A percentile compares a stretch with the other conserved stretches of the same genome.
phyloP scores from a whole-genome alignment of 352 stramenopile genomes.

The Hyaloperonospora arabidopsidis region DNA sequence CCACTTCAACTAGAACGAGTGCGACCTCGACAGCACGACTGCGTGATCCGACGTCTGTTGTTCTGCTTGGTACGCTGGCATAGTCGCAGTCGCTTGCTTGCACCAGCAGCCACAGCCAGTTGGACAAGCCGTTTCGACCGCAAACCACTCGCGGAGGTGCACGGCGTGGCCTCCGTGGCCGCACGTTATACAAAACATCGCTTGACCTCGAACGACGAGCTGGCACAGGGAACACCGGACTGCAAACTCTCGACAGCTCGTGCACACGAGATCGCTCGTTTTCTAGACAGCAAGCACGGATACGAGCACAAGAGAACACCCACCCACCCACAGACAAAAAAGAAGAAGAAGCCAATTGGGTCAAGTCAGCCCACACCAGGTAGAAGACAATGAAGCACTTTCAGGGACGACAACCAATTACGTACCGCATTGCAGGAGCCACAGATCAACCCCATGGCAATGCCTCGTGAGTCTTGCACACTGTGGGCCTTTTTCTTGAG shows the following conservation, averaged over 20 bases:
- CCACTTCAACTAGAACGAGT: conserved; percentile 47
- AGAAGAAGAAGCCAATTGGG: not conserved
- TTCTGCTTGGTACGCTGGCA: conserved; percentile 25
- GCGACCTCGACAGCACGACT: conserved; percentile 39
- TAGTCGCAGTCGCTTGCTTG: conserved; percentile 58
- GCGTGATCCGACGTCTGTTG: conserved; percentile 25
- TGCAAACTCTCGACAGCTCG: conserved; percentile 61
- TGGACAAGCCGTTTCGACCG: conserved; percentile 57
- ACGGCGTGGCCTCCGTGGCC: conserved; percentile 68
- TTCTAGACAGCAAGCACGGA: conserved; percentile 19
- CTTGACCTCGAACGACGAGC: conserved; percentile 74
- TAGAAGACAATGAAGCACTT: no score
- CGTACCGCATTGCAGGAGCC: conserved; percentile 51
- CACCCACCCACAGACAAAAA: no score
- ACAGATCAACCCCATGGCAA: conserved; percentile 62
- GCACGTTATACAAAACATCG: conserved; percentile 83
- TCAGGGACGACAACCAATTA: no score
- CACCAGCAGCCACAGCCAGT: conserved; percentile 84
- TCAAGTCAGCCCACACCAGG: not conserved
- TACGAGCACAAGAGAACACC: not conserved
- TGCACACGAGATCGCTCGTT: conserved; percentile 51
- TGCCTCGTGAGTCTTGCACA: conserved; percentile 34
- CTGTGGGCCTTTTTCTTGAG: conserved; percentile 47
- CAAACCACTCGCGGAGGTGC: conserved; percentile 76
- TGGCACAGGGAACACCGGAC: conserved; percentile 78